A percentile compares a stretch with the other conserved stretches of the same genome.
These are phyloP conservation scores for Mycena vitilis DNA, from an alignment of 768 basidiomycete species.

Conservation along the genomic window DNA sequence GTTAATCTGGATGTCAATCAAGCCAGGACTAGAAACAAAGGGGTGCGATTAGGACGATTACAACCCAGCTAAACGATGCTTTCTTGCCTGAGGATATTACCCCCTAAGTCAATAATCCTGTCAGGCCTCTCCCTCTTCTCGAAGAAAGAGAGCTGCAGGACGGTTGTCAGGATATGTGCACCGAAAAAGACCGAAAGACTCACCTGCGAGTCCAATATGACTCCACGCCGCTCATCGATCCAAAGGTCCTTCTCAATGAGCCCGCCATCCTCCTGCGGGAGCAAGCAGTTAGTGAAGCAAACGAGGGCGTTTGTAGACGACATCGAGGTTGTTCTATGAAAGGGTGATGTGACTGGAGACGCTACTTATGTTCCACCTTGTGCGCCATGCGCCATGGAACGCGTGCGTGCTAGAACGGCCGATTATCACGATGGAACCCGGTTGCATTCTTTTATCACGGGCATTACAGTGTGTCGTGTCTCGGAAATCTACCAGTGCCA, in stretches of 20 bases:
- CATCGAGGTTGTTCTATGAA: slow-evolving; percentile 43
- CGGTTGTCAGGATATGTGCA: neutral
- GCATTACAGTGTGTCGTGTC: slow-evolving; percentile 14
- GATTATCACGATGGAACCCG: slow-evolving; percentile 23
- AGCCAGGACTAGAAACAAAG: slow-evolving; percentile 70
- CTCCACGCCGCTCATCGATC: slow-evolving; percentile 81
- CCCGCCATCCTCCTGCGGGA: slow-evolving; percentile 84
- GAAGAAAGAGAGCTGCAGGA: slow-evolving; percentile 73
- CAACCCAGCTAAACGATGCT: neutral
- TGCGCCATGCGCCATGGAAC: slow-evolving; percentile 12
- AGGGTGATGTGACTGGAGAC: slow-evolving; percentile 1
- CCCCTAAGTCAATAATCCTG: slow-evolving; percentile 74
- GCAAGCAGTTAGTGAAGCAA: slow-evolving; percentile 89
- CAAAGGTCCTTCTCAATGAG: slow-evolving; percentile 81
- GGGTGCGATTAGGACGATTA: slow-evolving; percentile 15
- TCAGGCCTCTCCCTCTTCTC: slow-evolving; percentile 69
- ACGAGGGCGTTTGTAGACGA: slow-evolving; percentile 72
- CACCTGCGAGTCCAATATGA: slow-evolving; percentile 83
- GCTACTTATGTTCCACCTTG: slow-evolving; percentile 18
- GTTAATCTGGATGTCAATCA: slow-evolving; percentile 91
- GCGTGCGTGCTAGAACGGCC: slow-evolving; percentile 2
- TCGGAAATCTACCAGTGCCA: slow-evolving; percentile 1
- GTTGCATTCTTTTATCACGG: slow-evolving; percentile 26
- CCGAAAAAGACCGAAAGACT: slow-evolving; percentile 17
- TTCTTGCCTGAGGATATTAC: slow-evolving; percentile 78